These are phyloP conservation scores for Uncinocarpus reesii DNA, from an alignment of 2,329 filamentous ascomycete species.

Conservation along the genomic window DNA sequence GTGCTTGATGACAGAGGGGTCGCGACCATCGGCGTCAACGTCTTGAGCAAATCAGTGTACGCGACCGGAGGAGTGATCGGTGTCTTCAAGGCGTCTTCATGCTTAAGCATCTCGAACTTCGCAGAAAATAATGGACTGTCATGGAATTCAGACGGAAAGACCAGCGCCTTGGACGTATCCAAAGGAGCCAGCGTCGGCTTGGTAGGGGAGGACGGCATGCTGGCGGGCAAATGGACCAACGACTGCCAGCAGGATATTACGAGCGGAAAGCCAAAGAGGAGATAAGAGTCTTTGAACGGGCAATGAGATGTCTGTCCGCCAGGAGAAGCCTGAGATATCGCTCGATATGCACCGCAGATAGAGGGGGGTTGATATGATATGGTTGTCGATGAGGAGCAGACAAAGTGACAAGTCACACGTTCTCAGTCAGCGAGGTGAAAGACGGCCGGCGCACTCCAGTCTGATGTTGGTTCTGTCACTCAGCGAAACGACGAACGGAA, in stretches of 20 bases:
- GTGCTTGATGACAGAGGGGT: constrained; percentile 53
- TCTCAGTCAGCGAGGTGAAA: neutral
- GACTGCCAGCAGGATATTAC: neutral
- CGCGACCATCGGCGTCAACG: constrained; percentile 59
- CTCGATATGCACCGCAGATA: neutral
- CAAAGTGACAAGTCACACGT: neutral
- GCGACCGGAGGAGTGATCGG: constrained; percentile 84
- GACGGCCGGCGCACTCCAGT: constrained; percentile 9
- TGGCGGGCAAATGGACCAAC: neutral
- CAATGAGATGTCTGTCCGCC: neutral
- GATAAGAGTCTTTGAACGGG: too few relatives aligned
- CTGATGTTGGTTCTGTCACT: neutral
- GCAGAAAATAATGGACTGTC: constrained; percentile 42
- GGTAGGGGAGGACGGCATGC: constrained; percentile 12
- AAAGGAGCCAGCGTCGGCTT: constrained; percentile 15
- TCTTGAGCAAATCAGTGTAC: constrained; percentile 87
- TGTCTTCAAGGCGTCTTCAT: constrained; percentile 59
- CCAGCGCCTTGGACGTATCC: constrained; percentile 36
- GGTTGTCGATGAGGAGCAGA: neutral
- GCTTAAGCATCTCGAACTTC: constrained; percentile 56
- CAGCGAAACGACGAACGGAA: neutral
- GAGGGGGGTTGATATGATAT: neutral
- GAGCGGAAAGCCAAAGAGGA: neutral
- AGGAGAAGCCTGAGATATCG: neutral
- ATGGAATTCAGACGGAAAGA: constrained; percentile 47